Percentiles rank a stretch among this genome's conserved stretches.
phyloP scores from a whole-genome alignment of 164 flowering plant species.

The Stephania japonica region DNA sequence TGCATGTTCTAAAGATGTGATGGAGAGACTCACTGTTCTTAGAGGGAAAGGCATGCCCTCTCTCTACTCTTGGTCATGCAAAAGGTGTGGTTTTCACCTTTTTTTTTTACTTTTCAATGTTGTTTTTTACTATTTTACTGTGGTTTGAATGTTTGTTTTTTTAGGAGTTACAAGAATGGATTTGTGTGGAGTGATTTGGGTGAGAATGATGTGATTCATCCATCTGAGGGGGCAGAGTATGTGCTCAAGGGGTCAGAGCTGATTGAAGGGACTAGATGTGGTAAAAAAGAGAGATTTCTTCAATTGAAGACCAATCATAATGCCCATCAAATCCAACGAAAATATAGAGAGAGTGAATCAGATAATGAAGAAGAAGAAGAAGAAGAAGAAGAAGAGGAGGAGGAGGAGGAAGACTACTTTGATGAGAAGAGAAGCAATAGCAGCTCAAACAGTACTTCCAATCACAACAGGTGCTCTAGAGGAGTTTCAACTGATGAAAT shows the following conservation, averaged over 20 bases:
- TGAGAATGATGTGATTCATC: conserved; percentile 58
- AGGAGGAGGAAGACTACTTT: conserved; percentile 22
- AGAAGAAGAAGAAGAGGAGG: conserved; percentile 22
- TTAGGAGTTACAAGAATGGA: conserved; percentile 88
- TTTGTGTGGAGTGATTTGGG: conserved; percentile 88
- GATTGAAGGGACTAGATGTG: conserved; percentile 38
- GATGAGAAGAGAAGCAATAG: conserved; percentile 36
- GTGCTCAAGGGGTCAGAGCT: conserved; percentile 89
- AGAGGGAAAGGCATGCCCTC: conserved; percentile 89
- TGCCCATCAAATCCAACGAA: too few species aligned
- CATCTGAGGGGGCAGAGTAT: conserved; percentile 62
- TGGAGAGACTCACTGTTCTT: conserved; percentile 53
- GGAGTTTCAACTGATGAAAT: conserved; percentile 61
- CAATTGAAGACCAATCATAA: neutral
- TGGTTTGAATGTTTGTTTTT: neutral
- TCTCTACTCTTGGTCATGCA: conserved; percentile 89
- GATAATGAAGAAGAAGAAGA: conserved; percentile 12
- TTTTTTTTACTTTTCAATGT: neutral
- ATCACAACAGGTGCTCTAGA: conserved; percentile 42
- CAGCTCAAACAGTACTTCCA: conserved; percentile 33
- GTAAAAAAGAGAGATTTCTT: conserved; percentile 9
- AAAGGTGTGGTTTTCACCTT: conserved; percentile 42
- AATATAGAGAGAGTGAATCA: too few species aligned
- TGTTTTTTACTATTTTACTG: neutral
- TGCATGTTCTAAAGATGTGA: conserved; percentile 41